Base-by-base conservation (phyloP, 2,329 filamentous ascomycete genomes). In the Pestalotiopsis sp. region DNA sequence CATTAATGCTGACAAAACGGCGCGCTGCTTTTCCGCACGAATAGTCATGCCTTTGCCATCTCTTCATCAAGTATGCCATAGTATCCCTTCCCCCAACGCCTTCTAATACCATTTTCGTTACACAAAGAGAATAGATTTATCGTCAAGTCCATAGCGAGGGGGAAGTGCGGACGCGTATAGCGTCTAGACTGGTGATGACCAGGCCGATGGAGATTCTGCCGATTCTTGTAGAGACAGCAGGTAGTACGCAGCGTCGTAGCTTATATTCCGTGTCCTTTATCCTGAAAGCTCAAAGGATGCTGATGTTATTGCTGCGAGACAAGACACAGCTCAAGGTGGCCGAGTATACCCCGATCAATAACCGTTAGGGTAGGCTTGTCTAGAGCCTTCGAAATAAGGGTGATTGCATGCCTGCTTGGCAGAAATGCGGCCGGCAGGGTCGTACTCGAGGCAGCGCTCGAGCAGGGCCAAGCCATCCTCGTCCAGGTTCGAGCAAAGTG, bases 321-420 rank as follows among this genome's bases (percentile, higher is more conserved):
- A 71, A 67, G 14, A 17, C 59, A 36, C 59, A 17, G 27, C 69
- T 67, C 45, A 67, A 11, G 31, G 4, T 31, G 17, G 13, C 31
- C 61, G 58, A 61, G 25, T 45, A 61, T 61, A 45, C 23, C 70
- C 62, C 73, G 36, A 56, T 65, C 45, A 67, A 66, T 76, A 76
- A 68, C 71, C 72, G 57, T 74, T 72, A 49, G 69, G 71, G 63
- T 75, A 72, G 23, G 68, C 70, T 23, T 64, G 69, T 58, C 71
- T 71, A 14, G 75, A 81, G 31, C 81, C 80, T 68, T 85, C 82
- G 71, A 97, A 97, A 84, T 97, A 97, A 9, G 92, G 91, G 78
- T 97, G 94, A 74, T 90, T 86, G 78, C 92, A 93, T 13, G 94
- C 91, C 79, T 94, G 92, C 85, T 97, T 97, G 66, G 95, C 94